Conservation (phyloP, 2,329 filamentous ascomycete genomes). For the Pseudogymnoascus sp. region DNA sequence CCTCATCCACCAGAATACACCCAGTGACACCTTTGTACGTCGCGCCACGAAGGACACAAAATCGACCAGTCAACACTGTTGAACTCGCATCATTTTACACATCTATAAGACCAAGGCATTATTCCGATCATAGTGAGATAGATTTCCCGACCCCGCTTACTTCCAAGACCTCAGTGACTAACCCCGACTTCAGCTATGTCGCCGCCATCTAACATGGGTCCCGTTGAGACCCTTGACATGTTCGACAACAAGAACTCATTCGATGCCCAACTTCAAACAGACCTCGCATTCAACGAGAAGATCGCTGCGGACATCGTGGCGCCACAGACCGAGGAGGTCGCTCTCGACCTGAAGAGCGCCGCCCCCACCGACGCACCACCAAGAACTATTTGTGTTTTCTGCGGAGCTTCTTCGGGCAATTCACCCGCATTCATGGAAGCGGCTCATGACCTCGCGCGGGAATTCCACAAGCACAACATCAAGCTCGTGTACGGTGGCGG, state of each 20-base stretch:
- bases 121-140: not conserved
- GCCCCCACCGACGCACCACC: not conserved
- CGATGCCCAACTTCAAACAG: not conserved
- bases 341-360: not conserved
- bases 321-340: not conserved
- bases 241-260: not conserved
- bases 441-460: slow-evolving; percentile 63
- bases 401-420: slow-evolving; percentile 69
- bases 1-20: not conserved
- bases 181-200: not conserved
- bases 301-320: not conserved
- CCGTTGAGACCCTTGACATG: not conserved
- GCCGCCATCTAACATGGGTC: not conserved
- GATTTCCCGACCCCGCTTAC: not conserved
- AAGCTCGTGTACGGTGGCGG: slow-evolving; percentile 90
- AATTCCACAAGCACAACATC: slow-evolving; percentile 69
- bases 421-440: slow-evolving; percentile 68
- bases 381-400: slow-evolving; percentile 74
- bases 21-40: slow-evolving; percentile 5
- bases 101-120: not conserved
- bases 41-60: not conserved
- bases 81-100: not conserved
- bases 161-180: not conserved
- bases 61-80: not conserved
- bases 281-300: slow-evolving; percentile 1